Evolutionary conservation across 495 filamentous ascomycete species (phyloP).

Genomic region (Penicillium coprophilum): DNA sequence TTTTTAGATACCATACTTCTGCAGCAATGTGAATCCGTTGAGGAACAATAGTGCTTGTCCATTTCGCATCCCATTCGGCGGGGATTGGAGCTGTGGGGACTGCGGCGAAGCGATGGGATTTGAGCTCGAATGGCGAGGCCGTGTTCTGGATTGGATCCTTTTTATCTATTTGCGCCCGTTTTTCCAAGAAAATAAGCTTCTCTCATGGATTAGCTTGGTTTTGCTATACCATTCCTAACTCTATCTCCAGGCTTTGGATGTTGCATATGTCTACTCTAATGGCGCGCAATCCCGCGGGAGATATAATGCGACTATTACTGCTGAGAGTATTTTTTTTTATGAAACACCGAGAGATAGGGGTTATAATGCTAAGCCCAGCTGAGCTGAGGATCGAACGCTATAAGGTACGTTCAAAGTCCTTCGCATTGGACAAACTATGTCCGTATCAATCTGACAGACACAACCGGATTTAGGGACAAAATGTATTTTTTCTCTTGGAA

Average conservation of each 20-base stretch:
- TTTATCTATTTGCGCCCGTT: not conserved
- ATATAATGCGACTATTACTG: not conserved
- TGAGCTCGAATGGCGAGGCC: not conserved
- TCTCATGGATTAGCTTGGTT: not conserved
- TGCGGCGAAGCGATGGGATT: not conserved
- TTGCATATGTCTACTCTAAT: not conserved
- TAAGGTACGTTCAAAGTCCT: too few relatives aligned
- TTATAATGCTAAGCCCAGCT: not conserved
- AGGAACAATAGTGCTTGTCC: not conserved
- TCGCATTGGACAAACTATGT: not conserved
- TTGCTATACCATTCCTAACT: not conserved
- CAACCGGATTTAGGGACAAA: not conserved
- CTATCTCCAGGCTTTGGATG: not conserved
- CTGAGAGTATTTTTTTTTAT: not conserved
- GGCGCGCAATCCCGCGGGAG: not conserved
- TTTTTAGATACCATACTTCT: constrained; percentile 29
- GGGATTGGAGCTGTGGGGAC: not conserved
- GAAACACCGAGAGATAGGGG: not conserved
- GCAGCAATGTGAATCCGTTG: constrained; percentile 20
- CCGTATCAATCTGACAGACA: not conserved
- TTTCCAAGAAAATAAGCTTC: not conserved
- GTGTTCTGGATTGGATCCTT: not conserved
- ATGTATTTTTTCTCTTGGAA: not conserved
- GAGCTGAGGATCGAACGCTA: not conserved
- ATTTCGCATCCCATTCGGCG: not conserved